These are phyloP conservation scores for Stemphylium vesicarium DNA, from an alignment of 2,329 filamentous ascomycete genomes.

Conservation along the genomic window DNA sequence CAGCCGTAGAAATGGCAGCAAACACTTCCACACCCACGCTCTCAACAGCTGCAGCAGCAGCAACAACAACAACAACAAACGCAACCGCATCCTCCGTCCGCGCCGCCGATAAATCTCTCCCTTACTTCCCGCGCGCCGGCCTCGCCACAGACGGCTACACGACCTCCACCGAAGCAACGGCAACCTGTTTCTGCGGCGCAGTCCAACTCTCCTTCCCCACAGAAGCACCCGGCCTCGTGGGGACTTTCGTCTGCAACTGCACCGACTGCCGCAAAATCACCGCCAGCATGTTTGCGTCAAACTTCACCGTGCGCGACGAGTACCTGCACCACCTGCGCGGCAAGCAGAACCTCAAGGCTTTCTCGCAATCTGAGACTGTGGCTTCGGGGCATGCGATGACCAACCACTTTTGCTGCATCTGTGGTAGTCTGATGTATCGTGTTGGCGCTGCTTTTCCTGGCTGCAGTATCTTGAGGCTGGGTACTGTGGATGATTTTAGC, in stretches of 20 bases:
- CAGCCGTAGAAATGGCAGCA: too few species aligned
- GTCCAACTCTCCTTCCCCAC: slow-evolving; percentile 49
- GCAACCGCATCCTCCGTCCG: not conserved
- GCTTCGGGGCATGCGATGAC: slow-evolving; percentile 55
- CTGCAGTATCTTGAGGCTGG: slow-evolving; percentile 59
- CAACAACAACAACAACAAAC: too few species aligned
- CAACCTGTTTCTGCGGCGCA: slow-evolving; percentile 40
- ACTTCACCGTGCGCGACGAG: slow-evolving; percentile 58
- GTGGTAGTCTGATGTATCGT: slow-evolving; percentile 68
- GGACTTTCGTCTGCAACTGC: slow-evolving; percentile 66
- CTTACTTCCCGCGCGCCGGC: too few species aligned
- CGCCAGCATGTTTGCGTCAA: slow-evolving; percentile 65
- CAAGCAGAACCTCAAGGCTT: slow-evolving; percentile 56
- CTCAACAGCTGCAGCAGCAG: too few species aligned
- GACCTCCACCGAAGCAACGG: slow-evolving; percentile 28
- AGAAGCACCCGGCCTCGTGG: slow-evolving; percentile 54
- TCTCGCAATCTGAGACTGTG: slow-evolving; percentile 42
- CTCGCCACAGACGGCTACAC: slow-evolving; percentile 21
- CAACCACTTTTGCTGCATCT: slow-evolving; percentile 66
- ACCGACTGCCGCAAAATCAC: slow-evolving; percentile 67
- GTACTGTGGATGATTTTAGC: slow-evolving; percentile 67
- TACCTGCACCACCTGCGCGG: slow-evolving; percentile 59
- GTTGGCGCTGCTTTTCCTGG: slow-evolving; percentile 54
- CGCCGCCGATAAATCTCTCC: not conserved
- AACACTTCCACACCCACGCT: too few species aligned